Evolutionary conservation across 345 rosid species (phyloP), one percentile per base, ranked within the genome.

Genomic region (Eucalyptus coolabah): DNA sequence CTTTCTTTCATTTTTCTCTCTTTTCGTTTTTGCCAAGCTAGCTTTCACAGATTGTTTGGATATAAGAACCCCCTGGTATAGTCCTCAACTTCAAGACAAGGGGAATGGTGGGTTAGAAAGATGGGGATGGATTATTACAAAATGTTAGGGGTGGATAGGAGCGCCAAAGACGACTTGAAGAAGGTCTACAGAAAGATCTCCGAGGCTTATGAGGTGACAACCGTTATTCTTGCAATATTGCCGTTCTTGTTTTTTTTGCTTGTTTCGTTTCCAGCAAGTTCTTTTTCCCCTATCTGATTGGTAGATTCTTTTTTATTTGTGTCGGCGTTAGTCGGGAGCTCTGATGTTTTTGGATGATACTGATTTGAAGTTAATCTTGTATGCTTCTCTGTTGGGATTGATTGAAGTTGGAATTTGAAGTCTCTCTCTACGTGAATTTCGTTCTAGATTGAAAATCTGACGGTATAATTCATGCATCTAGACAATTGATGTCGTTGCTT

Each of bases 111-210:
- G 23, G 56, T 44, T 40, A 51, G 34, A 24, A 24, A 50, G 51
- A 95, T 95, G 95, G 93, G 95, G 72, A 93, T 92, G 6, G 97
- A 95, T 91, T 95, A 95, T 87, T 96, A 92, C 88, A 95, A 93
- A 87, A 88, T 94, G 37, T 92, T 97, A 88, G 88, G 93, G 87
- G 97, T 97, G 0, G 95, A 95, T 89, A 94, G 91, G 92, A 93
- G 89, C 86, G 96, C 95, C 6, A 95, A 87, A 19, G 97, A 96
- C 77, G 98, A 95, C 80, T 89, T 96, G 87, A 97, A 95, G 97
- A 97, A 95, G 92, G 94, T 97, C 65, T 97, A 97, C 87, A 91
- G 98, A 67, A 97, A 94, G 88, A 96, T 97, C 92, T 97, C 98
- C 44, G 97, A 95, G 88, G 97, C 99, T 32, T 97, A 97, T 89